phyloP scores from a whole-genome alignment of 2,329 filamentous ascomycete species.

The Ophiostoma tasmaniense region DNA sequence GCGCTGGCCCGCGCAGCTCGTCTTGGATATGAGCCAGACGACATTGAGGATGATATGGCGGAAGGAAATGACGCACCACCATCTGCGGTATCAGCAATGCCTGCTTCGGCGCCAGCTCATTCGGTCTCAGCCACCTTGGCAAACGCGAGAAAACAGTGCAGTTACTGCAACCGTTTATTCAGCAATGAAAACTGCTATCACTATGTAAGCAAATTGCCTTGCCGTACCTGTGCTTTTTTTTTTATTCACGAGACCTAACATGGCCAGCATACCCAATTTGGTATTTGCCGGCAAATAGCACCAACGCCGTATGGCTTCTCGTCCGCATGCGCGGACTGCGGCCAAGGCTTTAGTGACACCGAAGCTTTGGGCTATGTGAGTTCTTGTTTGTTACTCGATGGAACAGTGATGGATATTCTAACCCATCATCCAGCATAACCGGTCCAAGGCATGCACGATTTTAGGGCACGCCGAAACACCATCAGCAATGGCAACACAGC shows the following conservation, averaged over 20 bases:
- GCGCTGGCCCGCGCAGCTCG: slow-evolving; percentile 48
- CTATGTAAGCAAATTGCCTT: slow-evolving; percentile 25
- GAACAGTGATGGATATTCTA: background rate
- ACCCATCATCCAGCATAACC: background rate
- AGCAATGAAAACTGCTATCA: slow-evolving; percentile 26
- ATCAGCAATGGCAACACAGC: background rate
- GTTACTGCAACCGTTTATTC: slow-evolving; percentile 30
- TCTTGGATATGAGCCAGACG: slow-evolving; percentile 45
- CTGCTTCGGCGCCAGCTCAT: too few species aligned
- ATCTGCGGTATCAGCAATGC: slow-evolving; percentile 12
- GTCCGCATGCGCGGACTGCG: slow-evolving; percentile 39
- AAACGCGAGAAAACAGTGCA: slow-evolving; percentile 21
- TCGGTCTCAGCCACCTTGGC: background rate
- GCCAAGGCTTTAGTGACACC: slow-evolving; percentile 35
- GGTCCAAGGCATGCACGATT: background rate
- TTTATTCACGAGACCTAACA: background rate
- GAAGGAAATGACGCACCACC: slow-evolving; percentile 33
- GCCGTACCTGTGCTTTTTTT: background rate
- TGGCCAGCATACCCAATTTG: slow-evolving; percentile 3
- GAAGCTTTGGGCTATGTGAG: background rate
- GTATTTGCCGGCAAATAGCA: slow-evolving; percentile 18
- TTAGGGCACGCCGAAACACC: background rate
- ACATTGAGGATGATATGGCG: slow-evolving; percentile 35
- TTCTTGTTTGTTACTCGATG: background rate
- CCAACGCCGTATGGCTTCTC: slow-evolving; percentile 25